Evolutionary conservation across 1,139 yeast genomes (phyloP).

Genomic region (Yamadazyma taylorii): DNA sequence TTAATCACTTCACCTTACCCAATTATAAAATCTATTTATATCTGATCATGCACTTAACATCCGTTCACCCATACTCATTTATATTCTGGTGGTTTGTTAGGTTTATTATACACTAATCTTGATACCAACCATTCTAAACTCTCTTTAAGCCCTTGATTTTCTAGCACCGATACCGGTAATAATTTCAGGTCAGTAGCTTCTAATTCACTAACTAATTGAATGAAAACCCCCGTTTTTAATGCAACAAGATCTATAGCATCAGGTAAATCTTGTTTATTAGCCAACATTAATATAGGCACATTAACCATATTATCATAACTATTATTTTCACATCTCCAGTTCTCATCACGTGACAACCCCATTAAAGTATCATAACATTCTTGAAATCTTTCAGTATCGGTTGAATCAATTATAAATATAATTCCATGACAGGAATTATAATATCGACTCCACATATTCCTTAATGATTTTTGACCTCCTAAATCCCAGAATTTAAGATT

Average conservation of each 20-base stretch:
- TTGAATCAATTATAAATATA: conserved; percentile 87
- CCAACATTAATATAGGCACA: conserved; percentile 89
- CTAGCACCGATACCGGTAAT: conserved; percentile 83
- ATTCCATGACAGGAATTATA: conserved; percentile 87
- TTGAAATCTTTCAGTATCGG: conserved; percentile 77
- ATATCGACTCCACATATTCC: conserved; percentile 87
- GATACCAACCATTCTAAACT: conserved; percentile 88
- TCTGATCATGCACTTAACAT: too few relatives aligned
- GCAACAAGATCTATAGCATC: conserved; percentile 70
- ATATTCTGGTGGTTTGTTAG: conserved; percentile 68
- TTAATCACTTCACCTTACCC: too few relatives aligned
- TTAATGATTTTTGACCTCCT: conserved; percentile 85
- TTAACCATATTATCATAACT: conserved; percentile 53
- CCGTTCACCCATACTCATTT: conserved; percentile 18
- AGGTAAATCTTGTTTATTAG: conserved; percentile 90
- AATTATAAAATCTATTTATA: too few relatives aligned
- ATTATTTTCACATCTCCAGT: conserved; percentile 43
- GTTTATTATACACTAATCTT: conserved; percentile 74
- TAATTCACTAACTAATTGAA: conserved; percentile 71
- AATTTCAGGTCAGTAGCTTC: conserved; percentile 91
- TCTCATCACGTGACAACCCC: conserved; percentile 42
- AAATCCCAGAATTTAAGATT: conserved; percentile 89
- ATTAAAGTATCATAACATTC: conserved; percentile 72
- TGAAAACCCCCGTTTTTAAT: conserved; percentile 80
- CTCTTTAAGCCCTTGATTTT: conserved; percentile 82